Evolutionary conservation across 2,329 filamentous ascomycete species (phyloP), one percentile per base, ranked within the genome.

Genomic region (Onygena corvina): DNA sequence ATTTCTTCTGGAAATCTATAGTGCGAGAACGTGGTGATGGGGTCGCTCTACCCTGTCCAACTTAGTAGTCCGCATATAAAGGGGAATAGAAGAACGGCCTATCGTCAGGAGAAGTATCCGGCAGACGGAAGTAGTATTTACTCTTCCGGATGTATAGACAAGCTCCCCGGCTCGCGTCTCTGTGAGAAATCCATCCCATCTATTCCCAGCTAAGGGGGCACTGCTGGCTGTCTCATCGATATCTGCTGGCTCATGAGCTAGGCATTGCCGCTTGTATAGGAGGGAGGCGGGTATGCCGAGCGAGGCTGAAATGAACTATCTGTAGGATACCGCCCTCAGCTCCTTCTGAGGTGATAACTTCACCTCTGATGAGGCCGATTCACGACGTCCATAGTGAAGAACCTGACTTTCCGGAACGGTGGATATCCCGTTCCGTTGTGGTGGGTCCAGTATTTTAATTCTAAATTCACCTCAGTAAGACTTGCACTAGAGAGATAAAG

Each of bases 121-220:
- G 30, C 45, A 47, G 33, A 18, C 45, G 33, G 16, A 47, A 47
- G 45, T 47, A 47, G 33, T 47, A 47, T n/a, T 18, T 47, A 2
- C 18, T 29, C 27, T 47, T 20, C 30, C 16, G 20, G 35, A 47
- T n/a, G 45, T 16, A 47, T 30, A n/a, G 18, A 21, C 16, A 11
- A 27, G 16, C 14, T 16, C 27, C 12, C 45, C 45, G 11, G 30
- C 18, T 34, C 21, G 7, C 33, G 29, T 47, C 33, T 29, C 29
- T 20, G 45, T 18, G 4, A 47, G 20, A 21, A 33, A 47, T 12
- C 45, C 30, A 34, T 47, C 45, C 45, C 45, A 47, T 25, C 18
- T 29, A 33, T 21, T 33, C 16, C 33, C 33, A 16, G 45, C 45
- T 16, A 47, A 29, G 29, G 35, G 33, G n/a, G 14, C 30, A 34